These are phyloP conservation scores for Boeremia exigua DNA, from an alignment of 2,329 filamentous ascomycete genomes.

Conservation along the genomic window DNA sequence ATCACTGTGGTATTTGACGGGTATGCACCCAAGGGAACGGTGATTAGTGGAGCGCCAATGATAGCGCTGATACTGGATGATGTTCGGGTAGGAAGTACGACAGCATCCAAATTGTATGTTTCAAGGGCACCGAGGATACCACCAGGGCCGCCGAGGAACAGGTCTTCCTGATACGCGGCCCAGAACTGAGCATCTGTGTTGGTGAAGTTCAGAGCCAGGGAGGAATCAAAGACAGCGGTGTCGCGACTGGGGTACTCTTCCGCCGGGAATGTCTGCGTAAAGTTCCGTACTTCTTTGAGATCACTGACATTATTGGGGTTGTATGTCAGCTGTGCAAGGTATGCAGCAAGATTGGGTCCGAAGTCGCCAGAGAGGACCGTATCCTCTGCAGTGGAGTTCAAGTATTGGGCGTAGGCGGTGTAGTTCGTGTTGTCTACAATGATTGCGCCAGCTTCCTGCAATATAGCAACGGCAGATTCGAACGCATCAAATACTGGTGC, in stretches of 20 bases:
- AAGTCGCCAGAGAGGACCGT: constrained; percentile 67
- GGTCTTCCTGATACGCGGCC: constrained; percentile 60
- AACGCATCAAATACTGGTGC: constrained; percentile 61
- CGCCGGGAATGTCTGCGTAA: constrained; percentile 59
- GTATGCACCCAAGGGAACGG: constrained; percentile 67
- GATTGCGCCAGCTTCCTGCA: constrained; percentile 63
- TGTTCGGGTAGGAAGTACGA: constrained; percentile 64
- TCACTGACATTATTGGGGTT: constrained; percentile 64
- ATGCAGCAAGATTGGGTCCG: constrained; percentile 61
- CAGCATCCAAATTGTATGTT: constrained; percentile 64
- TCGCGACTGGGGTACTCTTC: constrained; percentile 70
- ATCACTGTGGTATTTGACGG: constrained; percentile 57
- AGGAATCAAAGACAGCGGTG: constrained; percentile 62
- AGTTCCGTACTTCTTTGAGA: constrained; percentile 60
- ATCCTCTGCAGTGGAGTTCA: constrained; percentile 48
- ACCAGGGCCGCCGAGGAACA: constrained; percentile 62
- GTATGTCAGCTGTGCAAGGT: constrained; percentile 61
- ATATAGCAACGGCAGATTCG: constrained; percentile 58
- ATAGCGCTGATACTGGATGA: constrained; percentile 59
- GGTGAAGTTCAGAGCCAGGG: constrained; percentile 59
- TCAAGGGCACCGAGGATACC: constrained; percentile 67
- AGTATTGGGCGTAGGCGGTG: constrained; percentile 57
- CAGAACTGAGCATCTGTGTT: constrained; percentile 66
- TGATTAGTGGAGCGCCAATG: constrained; percentile 66
- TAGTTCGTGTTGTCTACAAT: constrained; percentile 68